These are phyloP conservation scores for Solanum verrucosum DNA, from an alignment of 257 asterid species.

Conservation along the genomic window DNA sequence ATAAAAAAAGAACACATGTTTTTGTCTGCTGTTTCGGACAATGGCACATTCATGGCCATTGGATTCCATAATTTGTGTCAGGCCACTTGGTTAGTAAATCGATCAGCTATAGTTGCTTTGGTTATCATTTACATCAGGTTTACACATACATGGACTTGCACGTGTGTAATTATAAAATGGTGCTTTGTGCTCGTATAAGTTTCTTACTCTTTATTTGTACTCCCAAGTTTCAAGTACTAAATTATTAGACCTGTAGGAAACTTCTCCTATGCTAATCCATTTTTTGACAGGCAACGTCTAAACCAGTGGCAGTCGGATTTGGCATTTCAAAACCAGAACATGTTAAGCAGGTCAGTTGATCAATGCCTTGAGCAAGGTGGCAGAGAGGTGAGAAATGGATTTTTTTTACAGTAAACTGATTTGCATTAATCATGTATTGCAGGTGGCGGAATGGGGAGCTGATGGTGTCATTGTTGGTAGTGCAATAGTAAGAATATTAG, in stretches of 20 bases:
- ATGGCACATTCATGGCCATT: background rate
- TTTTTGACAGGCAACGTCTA: constrained; percentile 46
- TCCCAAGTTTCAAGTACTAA: background rate
- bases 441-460: constrained; percentile 92
- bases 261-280: background rate
- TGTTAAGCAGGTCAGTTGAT: constrained; percentile 50
- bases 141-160: background rate
- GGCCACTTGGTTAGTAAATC: background rate
- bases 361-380: background rate
- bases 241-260: background rate
- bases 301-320: constrained; percentile 89
- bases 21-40: background rate
- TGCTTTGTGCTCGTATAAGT: background rate
- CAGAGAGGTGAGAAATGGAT: too few relatives aligned
- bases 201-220: background rate
- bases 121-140: background rate
- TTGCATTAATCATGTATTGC: background rate
- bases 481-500: constrained; percentile 73
- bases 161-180: too few relatives aligned
- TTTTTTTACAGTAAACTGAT: background rate
- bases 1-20: background rate
- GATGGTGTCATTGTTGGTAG: constrained; percentile 93
- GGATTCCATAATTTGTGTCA: background rate
- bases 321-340: constrained; percentile 89
- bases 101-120: background rate